These are phyloP conservation scores for Pythium volutum DNA, from an alignment of 352 stramenopile species.

Conservation along the genomic window DNA sequence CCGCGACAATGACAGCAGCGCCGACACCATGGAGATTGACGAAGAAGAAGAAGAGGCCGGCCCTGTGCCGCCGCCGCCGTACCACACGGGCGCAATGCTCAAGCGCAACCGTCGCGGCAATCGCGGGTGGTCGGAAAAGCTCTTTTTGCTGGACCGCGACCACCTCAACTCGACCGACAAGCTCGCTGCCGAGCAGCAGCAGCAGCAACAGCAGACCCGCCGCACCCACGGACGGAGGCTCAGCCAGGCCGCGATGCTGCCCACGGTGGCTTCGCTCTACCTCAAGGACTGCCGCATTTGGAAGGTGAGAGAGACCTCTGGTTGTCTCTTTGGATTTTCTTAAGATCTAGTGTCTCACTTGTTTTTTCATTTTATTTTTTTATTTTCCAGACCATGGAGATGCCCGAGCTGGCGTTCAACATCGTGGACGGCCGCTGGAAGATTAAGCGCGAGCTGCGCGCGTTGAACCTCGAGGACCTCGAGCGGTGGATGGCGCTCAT, in stretches of 20 bases:
- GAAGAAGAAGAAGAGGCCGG: conserved; percentile 33
- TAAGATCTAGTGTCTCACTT: not conserved
- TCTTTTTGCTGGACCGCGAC: conserved; percentile 65
- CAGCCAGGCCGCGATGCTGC: conserved; percentile 8
- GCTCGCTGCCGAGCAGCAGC: conserved; percentile 19
- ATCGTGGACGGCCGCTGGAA: conserved; percentile 77
- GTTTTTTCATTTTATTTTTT: not conserved
- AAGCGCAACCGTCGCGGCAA: conserved; percentile 74
- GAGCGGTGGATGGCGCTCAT: conserved; percentile 70
- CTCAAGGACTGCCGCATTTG: conserved; percentile 76
- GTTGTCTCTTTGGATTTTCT: not conserved
- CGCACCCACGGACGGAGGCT: conserved; percentile 9
- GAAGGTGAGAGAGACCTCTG: conserved; percentile 34
- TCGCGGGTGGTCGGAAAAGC: conserved; percentile 67
- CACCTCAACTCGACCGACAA: conserved; percentile 70
- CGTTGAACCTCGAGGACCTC: conserved; percentile 53
- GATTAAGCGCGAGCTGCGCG: conserved; percentile 79
- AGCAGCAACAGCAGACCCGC: conserved; percentile 16
- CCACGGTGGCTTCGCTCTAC: conserved; percentile 54
- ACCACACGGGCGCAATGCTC: conserved; percentile 55
- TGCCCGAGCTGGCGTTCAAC: conserved; percentile 78
- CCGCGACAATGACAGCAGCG: conserved; percentile 44
- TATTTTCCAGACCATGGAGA: conserved; percentile 57
- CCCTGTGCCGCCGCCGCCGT: conserved; percentile 36
- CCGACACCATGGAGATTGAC: conserved; percentile 31